These are phyloP conservation scores for Pterocarpus santalinus DNA, from an alignment of 306 rosid genomes.

Conservation along the genomic window DNA sequence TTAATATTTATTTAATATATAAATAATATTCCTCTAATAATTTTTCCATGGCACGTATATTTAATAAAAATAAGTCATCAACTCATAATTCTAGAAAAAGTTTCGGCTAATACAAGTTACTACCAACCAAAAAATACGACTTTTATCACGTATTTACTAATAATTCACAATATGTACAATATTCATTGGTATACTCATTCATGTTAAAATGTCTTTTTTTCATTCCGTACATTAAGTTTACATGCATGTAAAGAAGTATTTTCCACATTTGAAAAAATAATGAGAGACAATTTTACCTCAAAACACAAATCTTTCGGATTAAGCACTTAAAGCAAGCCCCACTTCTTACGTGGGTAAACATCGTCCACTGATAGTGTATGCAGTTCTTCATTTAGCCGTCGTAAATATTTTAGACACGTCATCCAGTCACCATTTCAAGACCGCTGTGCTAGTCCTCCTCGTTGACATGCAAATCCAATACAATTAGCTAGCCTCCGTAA, in stretches of 20 bases:
- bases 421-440: not conserved
- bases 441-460: not conserved
- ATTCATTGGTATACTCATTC: not conserved
- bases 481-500: slow-evolving; percentile 12
- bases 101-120: too few species aligned
- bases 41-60: not conserved
- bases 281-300: not conserved
- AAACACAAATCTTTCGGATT: not conserved
- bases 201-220: not conserved
- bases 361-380: not conserved
- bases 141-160: not conserved
- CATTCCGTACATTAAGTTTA: not conserved
- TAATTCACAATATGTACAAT: not conserved
- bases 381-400: not conserved
- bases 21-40: too few species aligned
- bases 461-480: not conserved
- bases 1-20: too few species aligned
- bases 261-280: not conserved
- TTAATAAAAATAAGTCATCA: too few species aligned
- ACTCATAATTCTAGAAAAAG: not conserved
- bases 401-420: not conserved
- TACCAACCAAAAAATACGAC: too few species aligned
- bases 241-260: not conserved
- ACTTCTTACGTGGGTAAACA: too few species aligned
- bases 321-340: not conserved